A percentile compares a stretch with the other conserved stretches of the same genome.
These are phyloP conservation scores for Chaetomium sp. DNA, from an alignment of 2,329 filamentous ascomycete species.

Conservation along the genomic window DNA sequence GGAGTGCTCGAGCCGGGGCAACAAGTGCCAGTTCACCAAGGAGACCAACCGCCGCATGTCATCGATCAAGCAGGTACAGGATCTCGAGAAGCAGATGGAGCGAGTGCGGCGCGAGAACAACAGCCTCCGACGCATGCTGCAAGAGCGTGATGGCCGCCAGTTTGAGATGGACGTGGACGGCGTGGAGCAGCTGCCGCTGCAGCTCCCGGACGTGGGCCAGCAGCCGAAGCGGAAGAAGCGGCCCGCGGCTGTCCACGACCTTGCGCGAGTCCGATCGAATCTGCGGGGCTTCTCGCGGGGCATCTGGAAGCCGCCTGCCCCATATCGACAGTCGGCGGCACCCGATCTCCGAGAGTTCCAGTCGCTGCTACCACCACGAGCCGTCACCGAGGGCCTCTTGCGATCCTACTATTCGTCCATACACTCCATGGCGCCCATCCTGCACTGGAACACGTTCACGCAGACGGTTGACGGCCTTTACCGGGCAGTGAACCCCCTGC, in stretches of 20 bases:
- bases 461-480: slow-evolving; percentile 73
- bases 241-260: slow-evolving; percentile 57
- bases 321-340: slow-evolving; percentile 51
- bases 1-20: slow-evolving; percentile 91
- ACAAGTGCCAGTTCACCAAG: slow-evolving; percentile 98
- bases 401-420: slow-evolving; percentile 68
- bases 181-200: slow-evolving; percentile 45
- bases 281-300: slow-evolving; percentile 68
- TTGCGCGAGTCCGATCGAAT: slow-evolving; percentile 65
- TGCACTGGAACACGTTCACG: slow-evolving; percentile 83
- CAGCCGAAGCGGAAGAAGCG: slow-evolving; percentile 59
- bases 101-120: slow-evolving; percentile 73
- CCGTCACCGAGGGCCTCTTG: slow-evolving; percentile 64
- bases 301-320: slow-evolving; percentile 70
- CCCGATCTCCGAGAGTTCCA: slow-evolving; percentile 20
- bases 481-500: slow-evolving; percentile 52
- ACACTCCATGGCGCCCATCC: slow-evolving; percentile 74
- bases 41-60: slow-evolving; percentile 98
- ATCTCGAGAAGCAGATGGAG: slow-evolving; percentile 86
- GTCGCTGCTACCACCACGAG: slow-evolving; percentile 59
- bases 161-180: slow-evolving; percentile 44
- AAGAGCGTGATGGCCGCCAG: slow-evolving; percentile 34
- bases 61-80: slow-evolving; percentile 97
- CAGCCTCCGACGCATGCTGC: slow-evolving; percentile 53
- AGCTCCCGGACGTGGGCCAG: slow-evolving; percentile 59